Percentiles rank a stretch among this genome's conserved stretches.
phyloP scores from a whole-genome alignment of 441 rosid genomes.

The Mallotus repandus region DNA sequence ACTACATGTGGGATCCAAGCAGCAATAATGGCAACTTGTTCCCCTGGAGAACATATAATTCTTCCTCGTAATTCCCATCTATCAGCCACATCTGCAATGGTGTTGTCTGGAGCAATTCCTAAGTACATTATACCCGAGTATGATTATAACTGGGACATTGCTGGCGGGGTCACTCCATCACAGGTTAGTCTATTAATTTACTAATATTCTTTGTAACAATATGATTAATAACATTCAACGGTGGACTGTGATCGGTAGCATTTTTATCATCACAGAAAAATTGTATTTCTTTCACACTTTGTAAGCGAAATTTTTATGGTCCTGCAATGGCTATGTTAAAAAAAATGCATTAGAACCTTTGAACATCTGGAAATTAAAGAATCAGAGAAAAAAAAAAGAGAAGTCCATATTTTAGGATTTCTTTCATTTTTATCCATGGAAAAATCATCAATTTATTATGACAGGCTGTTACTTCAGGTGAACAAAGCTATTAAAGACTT shows the following conservation, averaged over 20 bases:
- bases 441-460: too few relatives aligned
- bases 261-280: too few relatives aligned
- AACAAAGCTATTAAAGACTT: conserved; percentile 49
- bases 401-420: too few relatives aligned
- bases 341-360: not conserved
- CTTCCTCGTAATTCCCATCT: conserved; percentile 64
- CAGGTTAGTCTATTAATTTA: conserved; percentile 34
- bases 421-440: too few relatives aligned
- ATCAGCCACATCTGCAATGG: conserved; percentile 53
- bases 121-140: conserved; percentile 54
- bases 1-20: conserved; percentile 66
- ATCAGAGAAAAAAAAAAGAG: too few relatives aligned
- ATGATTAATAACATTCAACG: too few relatives aligned
- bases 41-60: conserved; percentile 48
- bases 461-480: conserved; percentile 33
- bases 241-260: too few relatives aligned
- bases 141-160: conserved; percentile 48
- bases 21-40: conserved; percentile 58
- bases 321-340: too few relatives aligned
- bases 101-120: conserved; percentile 53
- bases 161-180: conserved; percentile 41
- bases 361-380: not conserved
- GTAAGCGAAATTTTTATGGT: too few relatives aligned
- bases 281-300: too few relatives aligned
- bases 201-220: not conserved